Base-by-base conservation (phyloP, 208 protist genomes). In the Trypanosomatidae sp. region DNA sequence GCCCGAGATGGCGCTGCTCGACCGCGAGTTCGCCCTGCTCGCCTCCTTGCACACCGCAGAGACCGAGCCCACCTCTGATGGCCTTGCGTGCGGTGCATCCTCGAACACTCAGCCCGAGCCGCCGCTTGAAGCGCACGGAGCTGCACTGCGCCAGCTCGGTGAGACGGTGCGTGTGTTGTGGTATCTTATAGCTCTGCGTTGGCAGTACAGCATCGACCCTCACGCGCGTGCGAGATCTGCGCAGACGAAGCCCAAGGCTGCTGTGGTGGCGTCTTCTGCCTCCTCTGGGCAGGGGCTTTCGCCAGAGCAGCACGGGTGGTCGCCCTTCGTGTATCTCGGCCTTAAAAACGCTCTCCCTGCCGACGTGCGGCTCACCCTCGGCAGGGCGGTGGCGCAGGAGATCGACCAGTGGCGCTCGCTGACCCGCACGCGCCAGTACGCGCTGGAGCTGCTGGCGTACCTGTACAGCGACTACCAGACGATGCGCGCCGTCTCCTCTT, bases 361-460 rank as follows among this genome's bases (percentile, higher is more conserved):
- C 17, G 76, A 76, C 25, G 46, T 86, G 52, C 78, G 76, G 3
- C 65, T 83, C 36, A 69, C 80, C 33, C 43, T 72, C 0, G 82
- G 86, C 1, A 72, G 75, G 30, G 60, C 66, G 1, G 66, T 89
- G 5, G 84, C 82, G 15, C 62, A 74, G 9, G 71, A 79, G 49
- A 71, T 90, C 52, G 80, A 86, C 30, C 55, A 56, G 44, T 95
- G 86, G 91, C 77, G 74, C 10, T 53, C 69, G 22, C 74, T 77
- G 17, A 69, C 78, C 15, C 79, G 81, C 55, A 84, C 77, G n/a
- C 83, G 86, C n/a, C 80, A 80, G 66, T 52, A 81, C 49, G 79
- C 82, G 12, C 74, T 95, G 47, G 82, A 88, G 56, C 83, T 92
- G 36, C 74, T 95, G 9, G 80, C 90, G 2, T 82, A 84, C 33